Conservation (phyloP, 176 grass and related monocot species). For the Cenchrus fungigraminus region DNA sequence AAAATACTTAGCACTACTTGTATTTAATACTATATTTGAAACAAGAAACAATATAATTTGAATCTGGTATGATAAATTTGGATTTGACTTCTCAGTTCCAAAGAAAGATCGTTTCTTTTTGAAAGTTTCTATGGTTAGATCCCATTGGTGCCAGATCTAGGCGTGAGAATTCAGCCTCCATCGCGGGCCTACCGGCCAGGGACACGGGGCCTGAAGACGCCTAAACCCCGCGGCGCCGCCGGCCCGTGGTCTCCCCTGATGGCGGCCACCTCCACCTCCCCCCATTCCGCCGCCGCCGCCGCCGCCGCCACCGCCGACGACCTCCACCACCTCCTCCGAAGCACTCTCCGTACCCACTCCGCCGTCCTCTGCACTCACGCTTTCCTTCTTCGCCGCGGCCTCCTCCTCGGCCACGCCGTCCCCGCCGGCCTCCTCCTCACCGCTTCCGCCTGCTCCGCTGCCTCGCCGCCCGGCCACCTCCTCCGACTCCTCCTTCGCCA, state of each 20-base stretch:
- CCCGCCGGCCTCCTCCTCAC: neutral
- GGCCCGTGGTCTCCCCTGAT: neutral
- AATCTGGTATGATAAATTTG: too few species aligned
- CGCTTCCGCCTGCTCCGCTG: neutral
- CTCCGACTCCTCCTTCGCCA: neutral
- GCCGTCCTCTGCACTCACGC: constrained; percentile 1
- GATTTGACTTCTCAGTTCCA: too few species aligned
- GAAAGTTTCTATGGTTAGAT: too few species aligned
- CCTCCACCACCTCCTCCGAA: neutral
- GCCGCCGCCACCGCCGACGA: neutral
- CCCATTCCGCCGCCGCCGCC: neutral
- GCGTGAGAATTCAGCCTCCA: too few species aligned
- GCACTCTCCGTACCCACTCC: neutral
- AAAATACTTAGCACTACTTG: too few species aligned
- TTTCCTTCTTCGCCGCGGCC: constrained; percentile 9
- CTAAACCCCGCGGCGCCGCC: constrained; percentile 14
- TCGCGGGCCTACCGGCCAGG: neutral
- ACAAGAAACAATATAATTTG: too few species aligned
- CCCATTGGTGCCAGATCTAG: too few species aligned
- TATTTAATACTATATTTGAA: too few species aligned
- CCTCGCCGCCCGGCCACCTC: constrained; percentile 1
- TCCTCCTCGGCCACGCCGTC: neutral
- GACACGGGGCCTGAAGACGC: neutral
- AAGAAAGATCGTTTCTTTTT: too few species aligned
- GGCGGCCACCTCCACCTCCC: constrained; percentile 2